Evolutionary conservation across 2,329 filamentous ascomycete genomes (phyloP), one percentile per base, ranked within the genome.

Genomic region (Dendryphion nanum): DNA sequence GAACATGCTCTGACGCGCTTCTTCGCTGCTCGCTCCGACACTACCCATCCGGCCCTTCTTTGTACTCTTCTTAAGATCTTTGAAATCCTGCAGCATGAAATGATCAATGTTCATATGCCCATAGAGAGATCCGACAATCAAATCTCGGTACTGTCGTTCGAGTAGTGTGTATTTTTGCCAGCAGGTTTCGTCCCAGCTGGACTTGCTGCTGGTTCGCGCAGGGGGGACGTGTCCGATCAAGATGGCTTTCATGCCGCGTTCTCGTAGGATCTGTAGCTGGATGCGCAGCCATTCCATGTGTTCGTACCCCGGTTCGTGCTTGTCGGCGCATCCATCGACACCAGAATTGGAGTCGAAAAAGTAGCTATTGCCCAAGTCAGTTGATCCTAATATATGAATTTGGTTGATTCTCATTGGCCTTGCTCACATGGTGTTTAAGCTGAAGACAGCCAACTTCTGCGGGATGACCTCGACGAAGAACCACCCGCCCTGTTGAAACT

Each of bases 51-150:
- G 55, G 4, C 72, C 72, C 23, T 66, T 61, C 42, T 66, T 63
- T 1, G 73, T 67, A 18, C 71, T 68, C 33, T 89, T 75, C 44
- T 86, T 76, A 37, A 96, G 75, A 1, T 95, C 79, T 28, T 85
- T 75, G 40, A 82, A 87, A 61, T 97, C 91, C 54, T 95, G 88
- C 13, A 98, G 71, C 58, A 97, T 78, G 66, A 98, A 98, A 64
- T 98, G 93, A 55, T 98, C 93, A 48, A 96, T 86, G 59, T 98
- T 98, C 93, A 98, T 97, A 63, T 98, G 93, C 2, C 91, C 93
- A 58, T 86, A 98, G 5, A 95, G 59, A 18, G 81, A 82, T 10
- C 79, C 82, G 15, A 90, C 76, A 15, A 98, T 76, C 24, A 98
- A 84, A 63, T 98, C 93, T 21, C 93, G 85, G 65, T 89, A 98